Base-by-base conservation (phyloP, 2,329 filamentous ascomycete species). In the Microascus cirrosus region DNA sequence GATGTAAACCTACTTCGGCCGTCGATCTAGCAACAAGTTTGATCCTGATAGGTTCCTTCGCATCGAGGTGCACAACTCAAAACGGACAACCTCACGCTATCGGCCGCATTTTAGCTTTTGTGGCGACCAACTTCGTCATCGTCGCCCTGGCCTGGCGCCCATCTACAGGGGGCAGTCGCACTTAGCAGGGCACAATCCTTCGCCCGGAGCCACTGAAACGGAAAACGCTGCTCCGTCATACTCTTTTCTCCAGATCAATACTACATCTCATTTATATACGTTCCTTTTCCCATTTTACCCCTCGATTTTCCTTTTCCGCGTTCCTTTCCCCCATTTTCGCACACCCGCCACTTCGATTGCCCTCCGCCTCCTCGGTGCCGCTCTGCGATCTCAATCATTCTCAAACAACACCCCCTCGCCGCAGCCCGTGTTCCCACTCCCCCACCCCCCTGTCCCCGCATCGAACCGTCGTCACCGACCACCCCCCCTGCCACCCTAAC, bases 331-430 rank as follows among this genome's bases (percentile, higher is more conserved):
- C 53, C 57, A 55, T 54, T 58, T 57, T 54, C 45, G 53, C 54
- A 42, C 48, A 56, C 32, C 58, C 59, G 55, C 50, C 55, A 50
- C 52, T 36, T 28, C 32, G 34, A 59, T 55, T 20, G 20, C 22
- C 5, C 22, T 11, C 45, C 22, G n/a, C 11, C 45, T 20, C 11
- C 45, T 20, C 35, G 20, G 25, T 45, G 20, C 53, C 32, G 24
- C 50, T 45, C 39, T 50, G 48, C 60, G 48, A 52, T 63, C 62
- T 62, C 61, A 66, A 65, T 65, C 62, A 63, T 64, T 67, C 62
- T 63, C 65, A 68, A 66, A 67, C 56, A 50, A 45, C 42, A 42
- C 56, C 50, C 52, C 56, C 50, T 52, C 56, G 45, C 36, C 56
- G 45, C 56, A 53, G 51, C 56, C 35, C 56, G 56, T 22, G 42